These are phyloP conservation scores for Sporothrix humicola DNA, from an alignment of 2,329 filamentous ascomycete genomes.

Conservation along the genomic window DNA sequence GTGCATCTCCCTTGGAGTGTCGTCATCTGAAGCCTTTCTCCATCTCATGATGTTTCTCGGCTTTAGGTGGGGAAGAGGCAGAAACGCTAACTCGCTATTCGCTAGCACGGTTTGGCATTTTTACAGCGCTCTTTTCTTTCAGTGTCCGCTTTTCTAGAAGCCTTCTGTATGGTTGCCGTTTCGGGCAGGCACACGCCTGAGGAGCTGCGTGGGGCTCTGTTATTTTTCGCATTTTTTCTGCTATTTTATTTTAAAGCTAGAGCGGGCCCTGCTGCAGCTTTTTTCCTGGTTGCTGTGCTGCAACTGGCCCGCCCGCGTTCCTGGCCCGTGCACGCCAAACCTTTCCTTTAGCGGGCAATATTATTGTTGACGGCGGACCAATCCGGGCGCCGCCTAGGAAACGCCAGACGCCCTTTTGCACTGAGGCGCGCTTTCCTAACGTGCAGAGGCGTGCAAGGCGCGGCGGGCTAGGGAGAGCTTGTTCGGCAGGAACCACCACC, in stretches of 20 bases:
- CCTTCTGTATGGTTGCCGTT: slow-evolving; percentile 36
- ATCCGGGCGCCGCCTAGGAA: slow-evolving; percentile 37
- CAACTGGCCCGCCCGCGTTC: slow-evolving; percentile 37
- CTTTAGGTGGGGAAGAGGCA: slow-evolving; percentile 25
- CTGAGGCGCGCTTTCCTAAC: slow-evolving; percentile 12
- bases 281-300: slow-evolving; percentile 37
- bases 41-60: slow-evolving; percentile 20
- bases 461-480: slow-evolving; percentile 27
- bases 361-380: slow-evolving; percentile 40
- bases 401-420: slow-evolving; percentile 36
- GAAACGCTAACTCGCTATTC: slow-evolving; percentile 6
- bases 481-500: slow-evolving; percentile 26
- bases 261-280: slow-evolving; percentile 1
- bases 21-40: slow-evolving; percentile 11
- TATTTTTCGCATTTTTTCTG: slow-evolving; percentile 31
- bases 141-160: slow-evolving; percentile 33
- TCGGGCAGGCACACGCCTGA: slow-evolving; percentile 29
- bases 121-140: slow-evolving; percentile 5
- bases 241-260: slow-evolving; percentile 29
- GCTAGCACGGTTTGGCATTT: not conserved
- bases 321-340: slow-evolving; percentile 38
- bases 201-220: slow-evolving; percentile 25
- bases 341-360: slow-evolving; percentile 39
- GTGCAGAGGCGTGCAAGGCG: slow-evolving; percentile 21
- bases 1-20: slow-evolving; percentile 13